phyloP scores from a whole-genome alignment of 257 asterid genomes.

The Solanum chmielewskii region DNA sequence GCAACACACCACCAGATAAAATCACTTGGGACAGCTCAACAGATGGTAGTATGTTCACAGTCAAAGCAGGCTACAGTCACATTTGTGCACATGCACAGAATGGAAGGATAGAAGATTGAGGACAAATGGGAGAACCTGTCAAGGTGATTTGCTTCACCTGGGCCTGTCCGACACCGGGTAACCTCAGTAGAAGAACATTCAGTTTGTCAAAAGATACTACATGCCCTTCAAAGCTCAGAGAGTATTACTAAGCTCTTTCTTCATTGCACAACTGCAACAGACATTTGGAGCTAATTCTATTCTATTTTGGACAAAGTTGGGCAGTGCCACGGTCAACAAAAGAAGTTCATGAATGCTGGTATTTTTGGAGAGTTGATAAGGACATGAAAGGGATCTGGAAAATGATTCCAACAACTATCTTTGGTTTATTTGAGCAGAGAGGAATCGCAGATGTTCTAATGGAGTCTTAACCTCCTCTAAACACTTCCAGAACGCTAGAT shows the following conservation, averaged over 20 bases:
- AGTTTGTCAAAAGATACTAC: neutral
- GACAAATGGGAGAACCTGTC: neutral
- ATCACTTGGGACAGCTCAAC: neutral
- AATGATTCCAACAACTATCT: neutral
- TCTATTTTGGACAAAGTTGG: neutral
- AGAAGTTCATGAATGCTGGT: neutral
- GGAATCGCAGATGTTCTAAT: neutral
- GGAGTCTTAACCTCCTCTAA: neutral
- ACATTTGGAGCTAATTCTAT: neutral
- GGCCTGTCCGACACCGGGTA: neutral
- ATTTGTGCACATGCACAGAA: neutral
- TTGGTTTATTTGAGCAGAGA: neutral
- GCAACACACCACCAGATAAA: neutral
- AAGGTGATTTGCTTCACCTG: neutral
- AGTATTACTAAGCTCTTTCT: neutral
- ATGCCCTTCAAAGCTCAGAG: neutral
- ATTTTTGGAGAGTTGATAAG: neutral
- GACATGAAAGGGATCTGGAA: neutral
- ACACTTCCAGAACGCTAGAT: neutral
- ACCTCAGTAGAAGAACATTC: neutral
- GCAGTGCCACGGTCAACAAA: neutral
- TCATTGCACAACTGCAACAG: neutral
- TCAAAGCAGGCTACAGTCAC: neutral
- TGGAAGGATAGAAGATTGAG: neutral
- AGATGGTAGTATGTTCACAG: neutral